Conservation (phyloP, 768 basidiomycete species). For the Clitopilus hobsonii region DNA sequence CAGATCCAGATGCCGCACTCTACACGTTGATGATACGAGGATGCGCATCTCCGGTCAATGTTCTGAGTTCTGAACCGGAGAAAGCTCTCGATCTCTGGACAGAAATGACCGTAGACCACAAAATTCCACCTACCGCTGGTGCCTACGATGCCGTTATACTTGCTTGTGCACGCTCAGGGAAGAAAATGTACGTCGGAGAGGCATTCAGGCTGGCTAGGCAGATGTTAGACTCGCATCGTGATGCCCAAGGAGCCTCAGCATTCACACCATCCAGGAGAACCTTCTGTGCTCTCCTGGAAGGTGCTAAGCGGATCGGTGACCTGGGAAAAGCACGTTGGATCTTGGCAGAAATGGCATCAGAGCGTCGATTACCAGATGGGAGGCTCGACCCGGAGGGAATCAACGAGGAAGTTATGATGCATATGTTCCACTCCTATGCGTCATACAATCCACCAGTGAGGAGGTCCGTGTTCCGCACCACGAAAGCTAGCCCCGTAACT, state of each 20-base stretch:
- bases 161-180: slow-evolving; percentile 69
- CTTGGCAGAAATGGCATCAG: slow-evolving; percentile 73
- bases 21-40: slow-evolving; percentile 88
- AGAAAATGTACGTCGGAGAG: slow-evolving; percentile 65
- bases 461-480: slow-evolving; percentile 41
- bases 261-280: slow-evolving; percentile 62
- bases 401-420: slow-evolving; percentile 72
- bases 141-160: slow-evolving; percentile 83
- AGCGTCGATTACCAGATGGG: slow-evolving; percentile 18
- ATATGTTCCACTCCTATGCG: slow-evolving; percentile 86
- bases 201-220: slow-evolving; percentile 80
- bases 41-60: slow-evolving; percentile 55
- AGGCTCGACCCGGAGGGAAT: slow-evolving; percentile 25
- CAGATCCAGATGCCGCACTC: slow-evolving; percentile 53
- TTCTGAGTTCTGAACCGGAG: slow-evolving; percentile 70
- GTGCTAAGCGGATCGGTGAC: slow-evolving; percentile 84
- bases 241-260: slow-evolving; percentile 51
- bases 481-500: slow-evolving; percentile 15
- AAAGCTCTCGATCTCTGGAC: slow-evolving; percentile 90
- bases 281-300: slow-evolving; percentile 84
- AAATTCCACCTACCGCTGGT: slow-evolving; percentile 55
- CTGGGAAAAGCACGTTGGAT: slow-evolving; percentile 84
- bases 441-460: slow-evolving; percentile 70
- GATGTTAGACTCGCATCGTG: slow-evolving; percentile 79
- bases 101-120: slow-evolving; percentile 81